Evolutionary conservation across 352 stramenopile genomes (phyloP).

Genomic region (Thraustochytrium sp.): DNA sequence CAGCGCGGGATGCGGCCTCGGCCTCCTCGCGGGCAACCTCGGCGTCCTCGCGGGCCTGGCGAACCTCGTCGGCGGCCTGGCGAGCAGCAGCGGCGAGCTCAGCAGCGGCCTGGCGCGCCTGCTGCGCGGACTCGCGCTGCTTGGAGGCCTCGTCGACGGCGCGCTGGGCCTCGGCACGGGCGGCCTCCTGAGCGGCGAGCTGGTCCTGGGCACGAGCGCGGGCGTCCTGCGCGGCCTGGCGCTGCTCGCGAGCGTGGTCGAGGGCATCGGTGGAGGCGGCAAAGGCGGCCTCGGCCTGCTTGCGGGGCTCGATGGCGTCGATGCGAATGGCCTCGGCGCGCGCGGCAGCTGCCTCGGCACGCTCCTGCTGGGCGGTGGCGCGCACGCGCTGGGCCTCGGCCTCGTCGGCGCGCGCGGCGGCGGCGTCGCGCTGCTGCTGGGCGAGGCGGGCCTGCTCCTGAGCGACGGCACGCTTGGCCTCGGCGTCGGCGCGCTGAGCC

Average conservation of each 20-base stretch:
- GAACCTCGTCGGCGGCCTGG: neutral
- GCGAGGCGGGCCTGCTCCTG: neutral
- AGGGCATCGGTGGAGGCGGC: neutral
- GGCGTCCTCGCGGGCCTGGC: neutral
- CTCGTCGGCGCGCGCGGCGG: neutral
- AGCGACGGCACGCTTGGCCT: neutral
- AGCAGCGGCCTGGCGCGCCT: neutral
- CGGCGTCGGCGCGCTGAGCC: neutral
- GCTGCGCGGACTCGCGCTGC: neutral
- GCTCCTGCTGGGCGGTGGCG: neutral
- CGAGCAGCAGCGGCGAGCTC: neutral
- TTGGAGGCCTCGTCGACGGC: neutral
- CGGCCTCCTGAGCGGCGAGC: neutral
- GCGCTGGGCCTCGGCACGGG: neutral
- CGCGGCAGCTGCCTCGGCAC: neutral
- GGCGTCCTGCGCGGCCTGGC: neutral
- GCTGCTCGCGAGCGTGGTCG: constrained; percentile 3
- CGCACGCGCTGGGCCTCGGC: neutral
- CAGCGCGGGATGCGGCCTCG: neutral
- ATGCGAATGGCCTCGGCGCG: neutral
- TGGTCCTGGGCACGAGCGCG: neutral
- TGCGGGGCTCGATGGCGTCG: neutral
- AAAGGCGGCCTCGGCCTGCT: neutral
- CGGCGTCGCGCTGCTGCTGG: neutral
- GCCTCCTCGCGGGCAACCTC: neutral